Conservation (phyloP, 306 rosid species). For the Geum urbanum region DNA sequence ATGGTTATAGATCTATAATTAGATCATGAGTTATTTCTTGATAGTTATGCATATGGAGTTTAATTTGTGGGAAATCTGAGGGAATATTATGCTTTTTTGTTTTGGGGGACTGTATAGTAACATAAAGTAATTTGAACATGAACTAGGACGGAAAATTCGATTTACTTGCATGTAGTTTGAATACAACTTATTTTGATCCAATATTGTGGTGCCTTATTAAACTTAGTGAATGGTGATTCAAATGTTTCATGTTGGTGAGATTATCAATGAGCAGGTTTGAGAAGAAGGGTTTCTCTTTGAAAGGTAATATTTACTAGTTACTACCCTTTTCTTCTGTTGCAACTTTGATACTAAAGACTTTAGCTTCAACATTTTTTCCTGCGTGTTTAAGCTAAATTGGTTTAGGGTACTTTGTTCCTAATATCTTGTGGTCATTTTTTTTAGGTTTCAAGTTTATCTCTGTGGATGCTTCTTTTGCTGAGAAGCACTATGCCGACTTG, state of each 20-base stretch:
- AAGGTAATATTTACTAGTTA: no score
- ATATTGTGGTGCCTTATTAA: no score
- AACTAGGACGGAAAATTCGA: neutral
- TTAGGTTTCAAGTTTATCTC: conserved; percentile 73
- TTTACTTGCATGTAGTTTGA: neutral
- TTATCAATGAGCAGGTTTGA: conserved; percentile 90
- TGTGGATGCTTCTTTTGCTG: conserved; percentile 84
- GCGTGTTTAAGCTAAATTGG: neutral
- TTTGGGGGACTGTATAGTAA: neutral
- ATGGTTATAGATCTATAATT: neutral
- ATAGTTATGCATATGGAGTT: neutral
- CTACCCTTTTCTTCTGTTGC: no score
- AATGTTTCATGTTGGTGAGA: conserved; percentile 87
- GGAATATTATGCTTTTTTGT: neutral
- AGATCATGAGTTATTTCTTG: neutral
- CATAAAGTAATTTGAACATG: conserved; percentile 10
- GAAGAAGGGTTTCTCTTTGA: conserved; percentile 85
- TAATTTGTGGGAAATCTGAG: neutral
- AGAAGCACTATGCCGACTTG: conserved; percentile 80
- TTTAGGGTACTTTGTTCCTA: neutral
- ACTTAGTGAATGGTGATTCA: no score
- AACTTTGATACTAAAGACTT: no score
- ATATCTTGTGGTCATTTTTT: neutral
- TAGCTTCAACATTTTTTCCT: neutral
- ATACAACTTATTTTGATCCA: neutral